Percentiles rank a stretch among this genome's conserved stretches.
phyloP scores from a whole-genome alignment of 768 basidiomycete species.

The Lyophyllum decastes region DNA sequence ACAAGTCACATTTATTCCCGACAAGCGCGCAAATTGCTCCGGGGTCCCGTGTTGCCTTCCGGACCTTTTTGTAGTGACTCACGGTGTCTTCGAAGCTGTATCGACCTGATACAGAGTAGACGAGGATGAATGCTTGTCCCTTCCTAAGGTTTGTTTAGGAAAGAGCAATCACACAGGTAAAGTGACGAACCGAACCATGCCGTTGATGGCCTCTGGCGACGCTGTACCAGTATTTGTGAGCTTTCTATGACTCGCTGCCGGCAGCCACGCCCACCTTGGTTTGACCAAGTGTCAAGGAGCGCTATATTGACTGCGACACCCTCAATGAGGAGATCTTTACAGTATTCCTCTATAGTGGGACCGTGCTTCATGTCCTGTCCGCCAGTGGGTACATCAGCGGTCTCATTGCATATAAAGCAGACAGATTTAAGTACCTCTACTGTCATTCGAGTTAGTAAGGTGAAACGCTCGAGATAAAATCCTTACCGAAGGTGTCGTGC shows the following conservation, averaged over 20 bases:
- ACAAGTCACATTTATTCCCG: conserved; percentile 28
- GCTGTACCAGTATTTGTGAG: not conserved
- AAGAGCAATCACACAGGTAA: not conserved
- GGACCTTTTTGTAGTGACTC: conserved; percentile 24
- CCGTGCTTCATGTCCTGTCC: not conserved
- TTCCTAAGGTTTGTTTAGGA: conserved; percentile 7
- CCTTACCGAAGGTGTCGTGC: conserved; percentile 20
- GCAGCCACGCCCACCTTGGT: conserved; percentile 15
- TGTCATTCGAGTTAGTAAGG: not conserved
- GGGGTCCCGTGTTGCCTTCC: conserved; percentile 17
- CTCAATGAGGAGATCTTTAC: conserved; percentile 20
- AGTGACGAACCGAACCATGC: not conserved
- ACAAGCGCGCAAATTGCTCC: conserved; percentile 23
- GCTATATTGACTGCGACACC: conserved; percentile 14
- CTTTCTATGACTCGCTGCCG: not conserved
- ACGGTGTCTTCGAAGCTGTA: conserved; percentile 26
- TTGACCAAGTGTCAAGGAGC: conserved; percentile 21
- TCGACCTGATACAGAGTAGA: conserved; percentile 25
- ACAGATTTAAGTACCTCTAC: not conserved
- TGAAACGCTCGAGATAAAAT: not conserved
- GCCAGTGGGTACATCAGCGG: not conserved
- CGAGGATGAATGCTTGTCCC: conserved; percentile 22
- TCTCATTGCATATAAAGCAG: too few species aligned
- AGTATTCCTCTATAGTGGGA: not conserved
- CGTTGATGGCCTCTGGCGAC: not conserved